phyloP scores from a whole-genome alignment of 257 asterid species.

The Oldenlandia corymbosa region DNA sequence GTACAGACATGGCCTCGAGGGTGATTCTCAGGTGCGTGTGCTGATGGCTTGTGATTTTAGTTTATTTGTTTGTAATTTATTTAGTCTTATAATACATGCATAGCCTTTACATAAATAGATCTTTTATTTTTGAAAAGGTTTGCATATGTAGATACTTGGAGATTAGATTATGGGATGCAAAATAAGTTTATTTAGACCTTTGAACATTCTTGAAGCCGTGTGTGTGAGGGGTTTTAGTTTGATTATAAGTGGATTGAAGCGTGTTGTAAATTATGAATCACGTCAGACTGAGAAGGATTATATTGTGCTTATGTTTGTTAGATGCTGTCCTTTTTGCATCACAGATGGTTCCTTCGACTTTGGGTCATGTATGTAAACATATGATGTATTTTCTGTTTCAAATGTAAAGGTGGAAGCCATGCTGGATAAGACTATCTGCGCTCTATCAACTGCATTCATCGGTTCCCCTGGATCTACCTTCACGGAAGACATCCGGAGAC shows the following conservation, averaged over 20 bases:
- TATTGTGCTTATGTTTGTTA: background rate
- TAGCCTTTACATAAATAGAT: no score
- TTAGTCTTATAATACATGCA: background rate
- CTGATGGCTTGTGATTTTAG: background rate
- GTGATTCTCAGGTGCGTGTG: slow-evolving; percentile 81
- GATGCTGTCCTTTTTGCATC: background rate
- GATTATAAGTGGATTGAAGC: background rate
- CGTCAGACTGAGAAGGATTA: background rate
- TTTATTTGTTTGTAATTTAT: background rate
- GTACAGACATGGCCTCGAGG: slow-evolving; percentile 81
- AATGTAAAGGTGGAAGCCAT: slow-evolving; percentile 83
- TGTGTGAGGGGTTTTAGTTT: background rate
- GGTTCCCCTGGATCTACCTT: slow-evolving; percentile 94
- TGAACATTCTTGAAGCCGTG: background rate
- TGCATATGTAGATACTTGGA: background rate
- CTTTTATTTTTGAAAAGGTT: no score
- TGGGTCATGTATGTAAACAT: background rate
- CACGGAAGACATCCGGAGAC: slow-evolving; percentile 87
- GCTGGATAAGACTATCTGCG: slow-evolving; percentile 96
- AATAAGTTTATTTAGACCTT: background rate
- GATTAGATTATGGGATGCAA: background rate
- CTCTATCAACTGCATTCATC: slow-evolving; percentile 76
- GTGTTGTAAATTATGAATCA: background rate
- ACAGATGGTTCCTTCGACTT: background rate
- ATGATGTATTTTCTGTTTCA: background rate